Percentiles rank a stretch among this genome's conserved stretches.
phyloP scores from a whole-genome alignment of 441 rosid genomes.

The Theobroma grandiflorum region DNA sequence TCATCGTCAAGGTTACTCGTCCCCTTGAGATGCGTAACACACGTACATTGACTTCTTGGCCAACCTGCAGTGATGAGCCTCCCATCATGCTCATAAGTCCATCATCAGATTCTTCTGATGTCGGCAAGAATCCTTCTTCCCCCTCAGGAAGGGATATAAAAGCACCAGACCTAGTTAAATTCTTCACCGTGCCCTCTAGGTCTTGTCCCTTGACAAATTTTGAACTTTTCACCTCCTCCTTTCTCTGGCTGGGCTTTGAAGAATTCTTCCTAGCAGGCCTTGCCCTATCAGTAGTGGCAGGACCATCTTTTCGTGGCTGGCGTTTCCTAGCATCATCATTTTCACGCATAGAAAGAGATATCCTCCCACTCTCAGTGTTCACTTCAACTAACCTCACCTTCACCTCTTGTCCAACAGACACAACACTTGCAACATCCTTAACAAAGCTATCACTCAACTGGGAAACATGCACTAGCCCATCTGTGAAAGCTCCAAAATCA shows the following conservation, averaged over 20 bases:
- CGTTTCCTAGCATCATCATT: slow-evolving; percentile 50
- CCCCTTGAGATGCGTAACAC: slow-evolving; percentile 76
- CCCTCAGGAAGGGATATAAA: slow-evolving; percentile 92
- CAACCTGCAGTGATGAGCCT: slow-evolving; percentile 61
- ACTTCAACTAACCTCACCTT: slow-evolving; percentile 84
- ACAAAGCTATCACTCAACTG: slow-evolving; percentile 79
- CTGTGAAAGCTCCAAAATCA: slow-evolving; percentile 92
- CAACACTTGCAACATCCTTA: slow-evolving; percentile 85
- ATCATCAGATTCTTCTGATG: slow-evolving; percentile 77
- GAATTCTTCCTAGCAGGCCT: slow-evolving; percentile 60
- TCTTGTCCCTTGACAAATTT: slow-evolving; percentile 84
- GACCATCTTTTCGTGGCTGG: slow-evolving; percentile 50
- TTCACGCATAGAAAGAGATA: slow-evolving; percentile 85
- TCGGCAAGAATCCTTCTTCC: slow-evolving; percentile 92
- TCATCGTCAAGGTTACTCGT: slow-evolving; percentile 87
- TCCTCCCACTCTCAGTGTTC: slow-evolving; percentile 73
- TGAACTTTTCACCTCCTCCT: slow-evolving; percentile 52
- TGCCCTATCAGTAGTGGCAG: slow-evolving; percentile 56
- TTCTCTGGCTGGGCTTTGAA: slow-evolving; percentile 57
- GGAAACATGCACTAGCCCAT: slow-evolving; percentile 95
- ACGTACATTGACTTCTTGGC: slow-evolving; percentile 79
- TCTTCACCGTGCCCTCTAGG: slow-evolving; percentile 82
- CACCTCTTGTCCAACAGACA: slow-evolving; percentile 94
- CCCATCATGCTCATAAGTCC: slow-evolving; percentile 75
- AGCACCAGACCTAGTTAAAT: slow-evolving; percentile 79